Evolutionary conservation across 495 filamentous ascomycete species (phyloP), one percentile per base, ranked within the genome.

Genomic region (Corynascus novoguineensis): DNA sequence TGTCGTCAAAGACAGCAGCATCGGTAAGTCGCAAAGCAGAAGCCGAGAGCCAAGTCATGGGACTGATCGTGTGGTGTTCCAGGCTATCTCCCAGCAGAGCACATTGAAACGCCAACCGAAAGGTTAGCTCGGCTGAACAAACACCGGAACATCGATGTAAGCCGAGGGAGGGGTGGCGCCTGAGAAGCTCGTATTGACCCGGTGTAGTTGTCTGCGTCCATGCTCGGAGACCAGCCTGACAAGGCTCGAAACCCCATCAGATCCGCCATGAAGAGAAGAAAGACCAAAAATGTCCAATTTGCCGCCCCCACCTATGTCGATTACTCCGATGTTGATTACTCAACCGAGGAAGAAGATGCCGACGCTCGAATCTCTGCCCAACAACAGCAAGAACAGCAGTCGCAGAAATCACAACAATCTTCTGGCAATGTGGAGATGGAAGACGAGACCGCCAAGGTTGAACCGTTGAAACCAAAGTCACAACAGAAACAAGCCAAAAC

Each of bases 91-190:
- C 93, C 93, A 34, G 93, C 93, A 7, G 93, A 99, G 66, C 93
- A 99, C 68, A 99, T 99, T 62, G 93, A 99, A 71, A 99, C 95
- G 8, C 95, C 95, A 7, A 96, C 92, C 12, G 93, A 99, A 71
- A 81, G 93, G 68, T 71, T 99, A 41, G 93, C 93, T 31, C 81
- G 93, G 60, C 74, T 97, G 48, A 99, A 99, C 71, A 99, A 99
- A 68, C 93, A 99, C 71, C 80, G 93, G 58, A 99, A 99, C 70
- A 90, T 97, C 59, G 93, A 99, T 76, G 90, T 95, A 81, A 59
- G 88, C 76, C 25, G 22, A 51, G 8, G 21, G 7, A 49, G 5
- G n/a, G 51, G 40, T 40, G 17, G 10, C 12, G 4, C n/a, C 28
- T 4, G 15, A 35, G 25, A 38, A 6, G n/a, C 10, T 24, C 14